phyloP scores from a whole-genome alignment of 2,329 filamentous ascomycete species.

The Trichoderma polysporum region DNA sequence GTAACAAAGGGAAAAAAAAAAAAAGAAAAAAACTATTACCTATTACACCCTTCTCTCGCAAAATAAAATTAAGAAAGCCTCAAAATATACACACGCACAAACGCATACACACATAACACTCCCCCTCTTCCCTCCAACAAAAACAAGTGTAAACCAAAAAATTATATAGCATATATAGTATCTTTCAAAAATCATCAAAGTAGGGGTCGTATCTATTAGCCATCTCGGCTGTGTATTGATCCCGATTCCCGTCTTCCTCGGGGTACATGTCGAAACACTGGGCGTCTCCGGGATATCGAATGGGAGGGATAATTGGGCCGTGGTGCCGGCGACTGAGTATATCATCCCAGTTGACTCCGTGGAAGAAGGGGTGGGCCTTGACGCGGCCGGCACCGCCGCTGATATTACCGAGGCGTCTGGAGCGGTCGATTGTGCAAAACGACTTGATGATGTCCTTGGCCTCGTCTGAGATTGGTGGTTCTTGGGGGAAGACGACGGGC shows the following conservation, averaged over 20 bases:
- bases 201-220: conserved; percentile 65
- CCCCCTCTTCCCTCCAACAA: background rate
- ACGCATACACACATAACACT: background rate
- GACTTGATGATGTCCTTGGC: conserved; percentile 74
- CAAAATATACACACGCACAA: background rate
- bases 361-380: conserved; percentile 75
- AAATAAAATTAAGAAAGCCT: background rate
- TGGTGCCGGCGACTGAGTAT: conserved; percentile 62
- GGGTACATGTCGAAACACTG: conserved; percentile 82
- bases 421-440: conserved; percentile 77
- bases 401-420: conserved; percentile 75
- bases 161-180: background rate
- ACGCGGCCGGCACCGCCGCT: conserved; percentile 70
- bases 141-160: background rate
- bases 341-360: conserved; percentile 70
- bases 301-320: conserved; percentile 74
- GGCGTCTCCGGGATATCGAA: conserved; percentile 70
- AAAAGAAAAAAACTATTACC: background rate
- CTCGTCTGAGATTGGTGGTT: conserved; percentile 62
- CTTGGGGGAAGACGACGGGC: conserved; percentile 69
- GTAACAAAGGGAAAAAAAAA: background rate
- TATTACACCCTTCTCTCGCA: background rate
- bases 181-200: conserved; percentile 67
- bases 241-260: conserved; percentile 66
- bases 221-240: conserved; percentile 69